Base-by-base conservation (phyloP, 2,329 filamentous ascomycete species). In the Mariannaea sp. region DNA sequence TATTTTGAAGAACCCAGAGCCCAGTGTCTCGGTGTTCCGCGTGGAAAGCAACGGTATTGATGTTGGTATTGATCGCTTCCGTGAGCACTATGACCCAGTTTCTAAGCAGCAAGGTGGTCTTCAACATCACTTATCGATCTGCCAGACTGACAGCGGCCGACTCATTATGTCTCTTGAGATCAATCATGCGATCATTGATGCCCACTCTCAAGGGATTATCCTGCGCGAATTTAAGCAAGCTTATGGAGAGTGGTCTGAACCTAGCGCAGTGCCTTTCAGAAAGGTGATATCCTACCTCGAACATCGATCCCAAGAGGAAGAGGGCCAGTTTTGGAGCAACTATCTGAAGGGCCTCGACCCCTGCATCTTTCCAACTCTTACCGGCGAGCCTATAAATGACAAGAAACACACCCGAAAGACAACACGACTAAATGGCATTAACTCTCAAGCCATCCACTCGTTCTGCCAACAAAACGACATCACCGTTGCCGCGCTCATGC, bases 131-230 rank as follows among this genome's bases (percentile, higher is more conserved):
- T 42, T 65, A 5, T 52, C 53, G 13, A 53, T 67, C 13, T 51
- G 45, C 36, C 36, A 53, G n/a, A 16, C 41, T 1, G 17, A 33
- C 4, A 29, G 30, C 45, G 58, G 7, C 14, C 52, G 32, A 29
- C 17, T 33, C 3, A 29, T 49, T 60, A 41, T 60, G 13, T 35
- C 59, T 6, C 47, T 73, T 16, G 70, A 72, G 14, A 66, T 71
- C 36, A 71, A 65, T 41, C 70, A 72, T 43, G 60, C 64, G 1
- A 55, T 71, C n/a, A 61, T 65, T 2, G 70, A 73, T n/a, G 69
- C 66, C 2, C 48, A 62, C 7, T 69, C 70, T 2, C 52, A 64
- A 6, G 39, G 49, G 4, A 63, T 70, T 9, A 40, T 74, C 3
- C 54, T 71, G 3, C 41, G 57, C 4, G 70, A 73, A 19, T 46